Evolutionary conservation across 1,284 basidiomycete species (phyloP), one percentile per base, ranked within the genome.

Genomic region (Trametes polyzona): DNA sequence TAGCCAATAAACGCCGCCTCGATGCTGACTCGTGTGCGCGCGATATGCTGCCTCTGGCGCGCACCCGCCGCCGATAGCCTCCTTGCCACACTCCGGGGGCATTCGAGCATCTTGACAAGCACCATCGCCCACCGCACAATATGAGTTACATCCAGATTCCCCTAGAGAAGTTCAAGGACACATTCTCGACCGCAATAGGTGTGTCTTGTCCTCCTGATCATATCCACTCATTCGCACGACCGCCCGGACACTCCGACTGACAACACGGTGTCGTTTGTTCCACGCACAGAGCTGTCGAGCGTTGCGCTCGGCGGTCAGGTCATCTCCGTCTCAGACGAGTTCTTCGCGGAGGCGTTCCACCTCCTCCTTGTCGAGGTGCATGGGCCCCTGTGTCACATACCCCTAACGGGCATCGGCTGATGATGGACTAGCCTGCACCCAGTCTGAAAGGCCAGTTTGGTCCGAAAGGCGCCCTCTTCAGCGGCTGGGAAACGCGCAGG

Each of bases 401-500:
- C 41, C 17, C 36, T 35, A 23, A 40, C 23, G 10, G 17, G 9
- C 41, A 53, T 37, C 27, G 26, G 23, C 30, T 52, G 24, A 44
- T 29, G n/a, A 12, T 26, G 8, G 7, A 12, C 16, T 39, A 95
- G 91, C 87, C 93, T 14, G 83, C 94, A 36, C 82, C 82, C 4
- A 92, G 87, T 66, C 74, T 95, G 74, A 92, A 95, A 74, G 96
- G 97, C 12, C 92, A 95, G 65, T 99, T 96, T 67, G 96, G 96
- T 1, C 93, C 95, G 1, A 96, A 96, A 47, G 96, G 96, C 24
- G 96, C 96, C 0, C 75, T 98, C 33, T 99, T 86, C 73, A 94
- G 92, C 66, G 96, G 96, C 49, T 99, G 96, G 96, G 96, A 99
- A 74, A 86, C 83, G 17, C 79, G 95, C 35, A 78, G 96, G 62